A percentile compares a stretch with the other conserved stretches of the same genome.
These are phyloP conservation scores for Claviceps sp. DNA, from an alignment of 2,329 filamentous ascomycete species.

Conservation along the genomic window DNA sequence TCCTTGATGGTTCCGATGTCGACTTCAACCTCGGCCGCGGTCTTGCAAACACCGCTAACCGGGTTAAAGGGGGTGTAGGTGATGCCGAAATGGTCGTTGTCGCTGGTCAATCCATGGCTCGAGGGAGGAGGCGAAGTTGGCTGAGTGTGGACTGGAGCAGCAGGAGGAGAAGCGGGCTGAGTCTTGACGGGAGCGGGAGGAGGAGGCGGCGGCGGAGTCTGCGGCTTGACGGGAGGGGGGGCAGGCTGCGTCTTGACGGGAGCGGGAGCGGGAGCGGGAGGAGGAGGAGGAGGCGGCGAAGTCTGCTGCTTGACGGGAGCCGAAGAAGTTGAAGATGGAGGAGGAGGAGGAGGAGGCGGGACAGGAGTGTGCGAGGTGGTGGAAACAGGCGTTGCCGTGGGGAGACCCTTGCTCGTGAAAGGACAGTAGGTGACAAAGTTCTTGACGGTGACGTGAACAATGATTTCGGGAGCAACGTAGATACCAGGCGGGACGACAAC, in stretches of 20 bases:
- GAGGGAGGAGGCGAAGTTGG: constrained; percentile 6
- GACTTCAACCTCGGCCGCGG: constrained; percentile 35
- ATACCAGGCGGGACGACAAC: constrained; percentile 54
- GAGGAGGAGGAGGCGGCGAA: too few species aligned
- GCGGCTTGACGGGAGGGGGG: background rate
- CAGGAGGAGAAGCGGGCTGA: constrained; percentile 6
- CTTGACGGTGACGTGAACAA: constrained; percentile 56
- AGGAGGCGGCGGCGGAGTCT: background rate
- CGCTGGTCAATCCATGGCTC: constrained; percentile 20
- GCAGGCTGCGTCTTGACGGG: constrained; percentile 2
- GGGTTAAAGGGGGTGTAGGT: constrained; percentile 66
- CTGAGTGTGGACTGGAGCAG: background rate
- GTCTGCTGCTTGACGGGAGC: background rate
- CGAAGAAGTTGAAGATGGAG: constrained; percentile 7
- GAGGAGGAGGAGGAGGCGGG: background rate
- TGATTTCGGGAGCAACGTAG: constrained; percentile 55
- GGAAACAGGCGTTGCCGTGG: constrained; percentile 15
- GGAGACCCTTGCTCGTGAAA: constrained; percentile 22
- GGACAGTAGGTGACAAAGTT: constrained; percentile 33
- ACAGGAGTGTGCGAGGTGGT: background rate
- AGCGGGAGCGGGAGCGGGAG: background rate
- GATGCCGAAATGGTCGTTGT: constrained; percentile 53
- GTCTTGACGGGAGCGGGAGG: background rate
- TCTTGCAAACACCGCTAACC: constrained; percentile 50
- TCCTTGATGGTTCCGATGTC: constrained; percentile 50